Evolutionary conservation across 2,329 filamentous ascomycete species (phyloP).

Genomic region (Claviceps arundinis): DNA sequence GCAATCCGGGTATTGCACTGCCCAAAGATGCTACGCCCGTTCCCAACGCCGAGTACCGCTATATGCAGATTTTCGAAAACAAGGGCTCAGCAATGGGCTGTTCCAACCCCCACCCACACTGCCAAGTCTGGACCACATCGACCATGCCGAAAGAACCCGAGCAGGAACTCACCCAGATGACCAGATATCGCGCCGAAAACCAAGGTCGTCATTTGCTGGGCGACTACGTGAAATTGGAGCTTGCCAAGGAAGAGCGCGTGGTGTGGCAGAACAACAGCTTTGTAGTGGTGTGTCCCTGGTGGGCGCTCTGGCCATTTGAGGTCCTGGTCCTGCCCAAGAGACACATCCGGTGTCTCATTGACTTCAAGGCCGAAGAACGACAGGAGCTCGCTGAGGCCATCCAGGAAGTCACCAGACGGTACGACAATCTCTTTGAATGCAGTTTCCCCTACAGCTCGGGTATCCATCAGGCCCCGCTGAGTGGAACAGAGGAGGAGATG

Average conservation of each 20-base stretch:
- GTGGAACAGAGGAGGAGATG: constrained; percentile 68
- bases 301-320: constrained; percentile 96
- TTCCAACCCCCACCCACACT: constrained; percentile 95
- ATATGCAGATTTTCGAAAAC: constrained; percentile 99
- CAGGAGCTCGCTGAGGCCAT: constrained; percentile 68
- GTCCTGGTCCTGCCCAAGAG: constrained; percentile 76
- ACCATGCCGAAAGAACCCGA: constrained; percentile 79
- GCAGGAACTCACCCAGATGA: constrained; percentile 64
- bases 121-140: constrained; percentile 91
- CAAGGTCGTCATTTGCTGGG: constrained; percentile 62
- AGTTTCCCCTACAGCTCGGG: constrained; percentile 96
- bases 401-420: constrained; percentile 76
- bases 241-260: constrained; percentile 68
- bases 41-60: constrained; percentile 68
- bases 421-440: constrained; percentile 95
- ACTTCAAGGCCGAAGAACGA: constrained; percentile 61
- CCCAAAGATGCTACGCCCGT: constrained; percentile 20
- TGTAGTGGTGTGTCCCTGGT: constrained; percentile 87
- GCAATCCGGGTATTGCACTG: constrained; percentile 27
- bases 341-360: constrained; percentile 74
- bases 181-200: constrained; percentile 63
- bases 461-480: constrained; percentile 85
- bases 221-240: constrained; percentile 78
- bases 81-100: constrained; percentile 97
- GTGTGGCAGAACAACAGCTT: constrained; percentile 82